phyloP scores from a whole-genome alignment of 2,329 filamentous ascomycete genomes.

The Fusarium decemcellulare region DNA sequence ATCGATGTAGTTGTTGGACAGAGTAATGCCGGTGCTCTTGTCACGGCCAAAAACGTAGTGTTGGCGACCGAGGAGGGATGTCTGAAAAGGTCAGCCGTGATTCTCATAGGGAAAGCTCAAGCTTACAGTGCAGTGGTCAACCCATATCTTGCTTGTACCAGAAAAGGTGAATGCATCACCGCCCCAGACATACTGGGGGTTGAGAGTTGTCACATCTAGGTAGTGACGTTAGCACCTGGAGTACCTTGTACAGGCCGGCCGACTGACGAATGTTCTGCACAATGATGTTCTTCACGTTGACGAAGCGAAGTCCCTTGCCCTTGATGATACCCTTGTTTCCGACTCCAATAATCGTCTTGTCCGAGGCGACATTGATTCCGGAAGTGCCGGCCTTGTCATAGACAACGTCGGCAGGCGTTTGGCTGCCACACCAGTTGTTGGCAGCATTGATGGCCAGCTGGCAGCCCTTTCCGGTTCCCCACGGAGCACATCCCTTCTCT shows the following conservation, averaged over 20 bases:
- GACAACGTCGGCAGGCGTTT: constrained; percentile 14
- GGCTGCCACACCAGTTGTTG: constrained; percentile 22
- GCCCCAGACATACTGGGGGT: constrained; percentile 8
- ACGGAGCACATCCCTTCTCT: constrained; percentile 36
- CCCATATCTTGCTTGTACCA: constrained; percentile 32
- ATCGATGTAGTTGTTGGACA: constrained; percentile 63
- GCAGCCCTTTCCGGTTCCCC: constrained; percentile 35
- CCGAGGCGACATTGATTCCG: constrained; percentile 49
- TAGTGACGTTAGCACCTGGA: background rate
- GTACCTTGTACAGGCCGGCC: accelerated
- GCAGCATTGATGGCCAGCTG: constrained; percentile 45
- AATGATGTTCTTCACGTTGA: constrained; percentile 51
- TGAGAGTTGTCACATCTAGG: constrained; percentile 28
- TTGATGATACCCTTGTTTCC: constrained; percentile 56
- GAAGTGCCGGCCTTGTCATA: constrained; percentile 22
- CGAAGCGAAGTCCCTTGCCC: constrained; percentile 57
- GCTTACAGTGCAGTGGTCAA: constrained; percentile 35
- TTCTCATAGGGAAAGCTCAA: accelerated
- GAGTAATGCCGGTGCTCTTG: constrained; percentile 54
- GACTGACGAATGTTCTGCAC: constrained; percentile 44
- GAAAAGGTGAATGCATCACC: constrained; percentile 35
- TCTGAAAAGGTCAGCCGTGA: background rate
- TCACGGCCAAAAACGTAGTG: constrained; percentile 32
- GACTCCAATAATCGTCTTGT: constrained; percentile 58
- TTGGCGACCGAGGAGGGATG: constrained; percentile 31